phyloP scores from a whole-genome alignment of 1,284 basidiomycete species.

The Pisolithus thermaeus region DNA sequence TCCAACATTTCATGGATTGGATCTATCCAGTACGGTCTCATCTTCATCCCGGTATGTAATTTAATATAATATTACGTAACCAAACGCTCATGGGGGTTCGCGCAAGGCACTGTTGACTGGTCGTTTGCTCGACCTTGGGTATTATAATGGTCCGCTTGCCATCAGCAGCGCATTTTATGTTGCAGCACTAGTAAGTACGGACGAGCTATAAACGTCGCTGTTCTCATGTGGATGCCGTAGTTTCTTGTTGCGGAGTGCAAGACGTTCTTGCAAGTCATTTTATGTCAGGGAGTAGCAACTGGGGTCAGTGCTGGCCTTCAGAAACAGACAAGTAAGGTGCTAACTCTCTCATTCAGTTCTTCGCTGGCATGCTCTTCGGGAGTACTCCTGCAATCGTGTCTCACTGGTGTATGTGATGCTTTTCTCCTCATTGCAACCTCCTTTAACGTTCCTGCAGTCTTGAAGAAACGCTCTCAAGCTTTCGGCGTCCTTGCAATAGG shows the following conservation, averaged over 20 bases:
- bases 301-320: slow-evolving; percentile 25
- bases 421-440: not conserved
- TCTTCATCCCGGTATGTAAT: slow-evolving; percentile 1
- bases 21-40: slow-evolving; percentile 14
- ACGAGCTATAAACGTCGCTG: slow-evolving; percentile 25
- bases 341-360: not conserved
- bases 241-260: slow-evolving; percentile 43
- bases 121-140: slow-evolving; percentile 10
- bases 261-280: slow-evolving; percentile 43
- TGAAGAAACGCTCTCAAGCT: slow-evolving; percentile 30
- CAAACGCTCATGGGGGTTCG: slow-evolving; percentile 31
- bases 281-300: slow-evolving; percentile 39
- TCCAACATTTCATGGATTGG: slow-evolving; percentile 25
- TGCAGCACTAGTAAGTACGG: slow-evolving; percentile 35
- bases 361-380: slow-evolving; percentile 33
- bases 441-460: slow-evolving; percentile 13
- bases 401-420: slow-evolving; percentile 33
- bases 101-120: slow-evolving; percentile 18
- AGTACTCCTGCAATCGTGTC: slow-evolving; percentile 35
- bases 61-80: not conserved
- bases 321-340: not conserved
- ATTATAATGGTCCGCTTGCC: slow-evolving; percentile 24
- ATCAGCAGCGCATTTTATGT: slow-evolving; percentile 47
- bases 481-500: slow-evolving; percentile 35
- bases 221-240: slow-evolving; percentile 35